Conservation (phyloP, 345 rosid species). For the Rhodamnia argentea region DNA sequence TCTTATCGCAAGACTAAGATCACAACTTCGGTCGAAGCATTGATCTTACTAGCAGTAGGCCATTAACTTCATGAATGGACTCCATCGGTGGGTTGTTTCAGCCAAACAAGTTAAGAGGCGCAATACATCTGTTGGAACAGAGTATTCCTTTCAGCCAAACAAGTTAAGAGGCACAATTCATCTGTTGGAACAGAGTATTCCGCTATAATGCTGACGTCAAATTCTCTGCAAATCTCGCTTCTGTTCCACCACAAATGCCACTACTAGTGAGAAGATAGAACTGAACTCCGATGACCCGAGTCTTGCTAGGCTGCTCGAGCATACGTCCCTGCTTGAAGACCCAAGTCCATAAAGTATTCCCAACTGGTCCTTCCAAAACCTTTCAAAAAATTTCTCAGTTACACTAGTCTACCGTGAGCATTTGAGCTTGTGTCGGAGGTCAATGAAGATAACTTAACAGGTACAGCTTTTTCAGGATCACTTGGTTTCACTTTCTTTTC, state of each 20-base stretch:
- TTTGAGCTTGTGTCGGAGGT: not conserved
- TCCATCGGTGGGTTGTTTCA: not conserved
- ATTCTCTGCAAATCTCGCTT: not conserved
- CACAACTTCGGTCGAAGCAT: not conserved
- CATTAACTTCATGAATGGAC: not conserved
- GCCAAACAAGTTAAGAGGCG: not conserved
- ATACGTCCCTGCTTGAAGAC: not conserved
- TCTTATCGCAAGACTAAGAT: not conserved
- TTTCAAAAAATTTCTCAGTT: not conserved
- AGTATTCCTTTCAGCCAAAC: not conserved
- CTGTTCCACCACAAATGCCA: not conserved
- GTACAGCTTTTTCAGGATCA: constrained; percentile 1
- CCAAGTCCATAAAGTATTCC: not conserved
- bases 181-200: not conserved
- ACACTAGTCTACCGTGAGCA: not conserved
- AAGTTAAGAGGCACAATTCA: not conserved
- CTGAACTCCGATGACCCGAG: not conserved
- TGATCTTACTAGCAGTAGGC: not conserved
- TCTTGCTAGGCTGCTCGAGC: not conserved
- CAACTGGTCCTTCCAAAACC: not conserved
- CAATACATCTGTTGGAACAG: not conserved
- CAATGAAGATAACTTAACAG: constrained; percentile 1
- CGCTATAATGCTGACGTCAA: not conserved
- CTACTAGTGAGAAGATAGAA: not conserved
- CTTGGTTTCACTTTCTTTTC: constrained; percentile 38